Conservation (phyloP, 176 grass and related monocot genomes). For the Canna indica region DNA sequence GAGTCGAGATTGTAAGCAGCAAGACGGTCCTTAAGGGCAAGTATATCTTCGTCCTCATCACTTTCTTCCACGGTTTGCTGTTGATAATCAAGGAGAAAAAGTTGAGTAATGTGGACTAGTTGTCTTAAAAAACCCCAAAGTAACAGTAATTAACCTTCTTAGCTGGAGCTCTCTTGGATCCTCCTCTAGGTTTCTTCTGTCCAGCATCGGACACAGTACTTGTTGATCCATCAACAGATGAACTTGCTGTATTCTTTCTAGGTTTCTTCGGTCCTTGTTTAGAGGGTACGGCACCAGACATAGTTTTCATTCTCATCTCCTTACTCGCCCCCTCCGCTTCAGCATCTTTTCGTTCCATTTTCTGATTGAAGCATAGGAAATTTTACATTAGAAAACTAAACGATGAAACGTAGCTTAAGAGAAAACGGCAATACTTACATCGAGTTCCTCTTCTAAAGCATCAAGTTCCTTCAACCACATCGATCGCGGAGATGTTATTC, state of each 20-base stretch:
- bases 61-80: conserved; percentile 11
- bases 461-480: conserved; percentile 83
- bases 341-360: conserved; percentile 32
- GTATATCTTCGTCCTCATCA: conserved; percentile 35
- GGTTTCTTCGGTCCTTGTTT: conserved; percentile 27
- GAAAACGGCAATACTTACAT: conserved; percentile 33
- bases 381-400: background rate
- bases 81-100: conserved; percentile 22
- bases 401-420: background rate
- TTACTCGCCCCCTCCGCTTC: conserved; percentile 12
- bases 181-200: conserved; percentile 16
- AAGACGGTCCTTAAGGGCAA: conserved; percentile 32
- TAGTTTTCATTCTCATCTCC: conserved; percentile 15
- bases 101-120: background rate
- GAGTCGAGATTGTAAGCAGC: conserved; percentile 33
- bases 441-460: conserved; percentile 58
- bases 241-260: conserved; percentile 27
- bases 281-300: background rate
- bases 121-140: background rate
- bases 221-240: background rate
- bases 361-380: conserved; percentile 19
- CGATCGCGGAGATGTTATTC: conserved; percentile 24
- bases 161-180: conserved; percentile 29
- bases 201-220: background rate
- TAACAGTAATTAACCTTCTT: conserved; percentile 15